Evolutionary conservation across 176 grass and related monocot species (phyloP).

Genomic region (Raddia distichophylla): DNA sequence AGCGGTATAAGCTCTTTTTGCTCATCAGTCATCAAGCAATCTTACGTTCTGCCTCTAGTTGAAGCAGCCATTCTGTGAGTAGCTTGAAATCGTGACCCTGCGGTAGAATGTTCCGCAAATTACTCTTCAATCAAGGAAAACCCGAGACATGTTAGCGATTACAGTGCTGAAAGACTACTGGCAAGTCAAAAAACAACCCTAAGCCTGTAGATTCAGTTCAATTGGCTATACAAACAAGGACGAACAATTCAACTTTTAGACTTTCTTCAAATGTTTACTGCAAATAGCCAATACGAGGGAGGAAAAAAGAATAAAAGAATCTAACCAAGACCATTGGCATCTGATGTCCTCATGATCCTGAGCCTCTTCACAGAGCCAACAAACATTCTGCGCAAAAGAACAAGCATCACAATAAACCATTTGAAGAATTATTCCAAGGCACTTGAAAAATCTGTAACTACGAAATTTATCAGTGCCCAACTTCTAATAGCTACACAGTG

Average conservation of each 20-base stretch:
- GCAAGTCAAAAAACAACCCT: neutral
- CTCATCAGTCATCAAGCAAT: neutral
- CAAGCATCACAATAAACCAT: slow-evolving; percentile 22
- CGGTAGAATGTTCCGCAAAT: neutral
- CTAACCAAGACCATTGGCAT: slow-evolving; percentile 57
- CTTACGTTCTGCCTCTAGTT: slow-evolving; percentile 33
- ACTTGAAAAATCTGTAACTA: neutral
- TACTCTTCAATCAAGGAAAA: neutral
- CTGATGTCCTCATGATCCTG: slow-evolving; percentile 78
- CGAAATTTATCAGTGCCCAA: neutral
- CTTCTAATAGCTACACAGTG: neutral
- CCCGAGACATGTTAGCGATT: neutral
- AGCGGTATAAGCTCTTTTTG: slow-evolving; percentile 21
- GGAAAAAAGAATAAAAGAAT: slow-evolving; percentile 21
- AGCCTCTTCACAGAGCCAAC: slow-evolving; percentile 66
- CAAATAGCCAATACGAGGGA: neutral
- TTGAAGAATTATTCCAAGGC: neutral
- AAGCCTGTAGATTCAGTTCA: neutral
- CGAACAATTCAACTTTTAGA: neutral
- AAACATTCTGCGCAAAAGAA: slow-evolving; percentile 62
- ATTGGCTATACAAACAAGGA: neutral
- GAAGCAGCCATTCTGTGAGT: slow-evolving; percentile 32
- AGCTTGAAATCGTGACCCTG: slow-evolving; percentile 39
- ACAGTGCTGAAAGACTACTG: neutral
- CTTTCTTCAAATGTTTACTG: neutral